A percentile compares a stretch with the other conserved stretches of the same genome.
Conservation (phyloP, 768 basidiomycete species). For the Pisolithus microcarpus region DNA sequence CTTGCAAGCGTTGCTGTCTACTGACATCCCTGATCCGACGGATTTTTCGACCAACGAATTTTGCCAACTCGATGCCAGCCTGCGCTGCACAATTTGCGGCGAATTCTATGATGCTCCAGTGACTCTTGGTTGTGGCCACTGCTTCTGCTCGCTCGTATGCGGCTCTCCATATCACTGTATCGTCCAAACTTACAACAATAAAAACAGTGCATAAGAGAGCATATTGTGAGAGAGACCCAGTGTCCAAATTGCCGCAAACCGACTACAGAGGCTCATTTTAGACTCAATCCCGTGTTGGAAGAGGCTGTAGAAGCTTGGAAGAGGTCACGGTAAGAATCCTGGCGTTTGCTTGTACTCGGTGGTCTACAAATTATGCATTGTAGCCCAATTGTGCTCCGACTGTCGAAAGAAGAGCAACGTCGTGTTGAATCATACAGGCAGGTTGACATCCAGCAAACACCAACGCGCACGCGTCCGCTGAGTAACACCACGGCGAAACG, state of each 20-base stretch:
- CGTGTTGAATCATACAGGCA: constrained; percentile 6
- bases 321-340: constrained; percentile 47
- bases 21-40: constrained; percentile 52
- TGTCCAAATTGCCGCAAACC: constrained; percentile 67
- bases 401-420: constrained; percentile 31
- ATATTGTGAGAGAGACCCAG: constrained; percentile 50
- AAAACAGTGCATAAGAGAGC: constrained; percentile 61
- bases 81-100: constrained; percentile 72
- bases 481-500: constrained; percentile 29
- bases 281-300: constrained; percentile 65
- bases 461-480: constrained; percentile 12
- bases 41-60: constrained; percentile 65
- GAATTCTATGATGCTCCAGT: constrained; percentile 71
- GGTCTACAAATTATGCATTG: too few relatives aligned
- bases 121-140: constrained; percentile 68
- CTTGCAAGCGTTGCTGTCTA: constrained; percentile 23
- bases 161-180: not conserved
- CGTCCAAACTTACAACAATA: constrained; percentile 3
- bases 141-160: constrained; percentile 71
- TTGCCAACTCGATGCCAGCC: constrained; percentile 51
- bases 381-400: constrained; percentile 39
- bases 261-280: constrained; percentile 53
- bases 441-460: constrained; percentile 6
- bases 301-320: constrained; percentile 68
- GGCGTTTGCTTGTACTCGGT: not conserved